Percentiles rank a stretch among this genome's conserved stretches.
Conservation (phyloP, 2,329 filamentous ascomycete species). For the Polychaeton citri region DNA sequence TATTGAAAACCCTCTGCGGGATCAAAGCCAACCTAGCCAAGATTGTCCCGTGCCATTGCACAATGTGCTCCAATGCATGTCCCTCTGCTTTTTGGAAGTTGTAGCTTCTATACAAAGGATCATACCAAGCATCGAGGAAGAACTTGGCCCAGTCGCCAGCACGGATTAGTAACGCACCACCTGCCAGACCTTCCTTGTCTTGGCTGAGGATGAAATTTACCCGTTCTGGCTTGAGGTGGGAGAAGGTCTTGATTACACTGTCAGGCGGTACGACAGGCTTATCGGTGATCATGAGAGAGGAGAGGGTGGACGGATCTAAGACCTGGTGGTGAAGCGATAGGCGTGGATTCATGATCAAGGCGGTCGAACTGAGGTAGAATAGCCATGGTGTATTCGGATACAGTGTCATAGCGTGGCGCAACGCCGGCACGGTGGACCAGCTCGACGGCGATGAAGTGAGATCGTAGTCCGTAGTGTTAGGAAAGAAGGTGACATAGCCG, state of each 20-base stretch:
- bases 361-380: conserved; percentile 76
- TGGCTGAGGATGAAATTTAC: conserved; percentile 76
- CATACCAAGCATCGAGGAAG: conserved; percentile 91
- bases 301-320: conserved; percentile 52
- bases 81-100: conserved; percentile 92
- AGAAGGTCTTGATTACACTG: conserved; percentile 91
- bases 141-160: conserved; percentile 86
- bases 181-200: conserved; percentile 65
- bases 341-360: conserved; percentile 75
- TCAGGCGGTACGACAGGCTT: conserved; percentile 82
- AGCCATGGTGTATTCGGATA: conserved; percentile 67
- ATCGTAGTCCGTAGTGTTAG: conserved; percentile 63
- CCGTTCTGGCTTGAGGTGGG: conserved; percentile 61
- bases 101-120: conserved; percentile 84
- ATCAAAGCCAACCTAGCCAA: conserved; percentile 79
- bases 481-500: conserved; percentile 78
- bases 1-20: conserved; percentile 73
- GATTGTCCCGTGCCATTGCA: conserved; percentile 84
- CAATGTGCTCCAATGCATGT: conserved; percentile 62
- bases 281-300: conserved; percentile 71
- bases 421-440: conserved; percentile 70
- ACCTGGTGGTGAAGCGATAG: conserved; percentile 58
- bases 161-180: conserved; percentile 64
- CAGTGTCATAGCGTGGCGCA: conserved; percentile 76
- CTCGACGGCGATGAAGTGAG: conserved; percentile 46